Conservation (phyloP, 2,329 filamentous ascomycete species). For the Aaosphaeria arxii region DNA sequence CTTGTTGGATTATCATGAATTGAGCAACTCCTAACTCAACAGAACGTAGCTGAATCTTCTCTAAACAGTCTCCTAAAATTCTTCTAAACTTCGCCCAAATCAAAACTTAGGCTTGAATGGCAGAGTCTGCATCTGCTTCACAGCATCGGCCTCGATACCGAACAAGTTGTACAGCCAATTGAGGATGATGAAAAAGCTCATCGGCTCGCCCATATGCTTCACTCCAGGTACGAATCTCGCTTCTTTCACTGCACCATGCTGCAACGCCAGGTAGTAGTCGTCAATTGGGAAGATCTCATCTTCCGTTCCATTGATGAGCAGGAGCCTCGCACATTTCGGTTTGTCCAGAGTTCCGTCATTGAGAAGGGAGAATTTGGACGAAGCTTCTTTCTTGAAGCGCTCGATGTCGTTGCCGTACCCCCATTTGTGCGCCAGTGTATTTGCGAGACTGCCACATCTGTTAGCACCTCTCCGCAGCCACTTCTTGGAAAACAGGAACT, state of each 20-base stretch:
- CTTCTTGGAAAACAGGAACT: not conserved
- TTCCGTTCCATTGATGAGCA: constrained; percentile 57
- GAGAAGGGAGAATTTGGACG: constrained; percentile 52
- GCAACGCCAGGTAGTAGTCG: constrained; percentile 55
- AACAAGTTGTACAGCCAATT: constrained; percentile 50
- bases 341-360: constrained; percentile 54
- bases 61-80: no score
- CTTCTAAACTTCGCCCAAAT: not conserved
- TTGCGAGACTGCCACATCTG: constrained; percentile 33
- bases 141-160: constrained; percentile 41
- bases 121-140: constrained; percentile 46
- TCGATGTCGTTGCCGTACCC: constrained; percentile 37
- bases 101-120: constrained; percentile 47
- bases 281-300: constrained; percentile 64
- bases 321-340: constrained; percentile 46
- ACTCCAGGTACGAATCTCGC: constrained; percentile 43
- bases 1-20: no score
- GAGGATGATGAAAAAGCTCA: constrained; percentile 48
- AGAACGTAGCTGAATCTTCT: no score
- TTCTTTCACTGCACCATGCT: constrained; percentile 54
- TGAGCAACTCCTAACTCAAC: no score
- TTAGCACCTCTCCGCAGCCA: not conserved
- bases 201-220: constrained; percentile 53
- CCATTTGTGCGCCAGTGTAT: constrained; percentile 51
- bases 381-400: constrained; percentile 48